Base-by-base conservation (phyloP, 1,284 basidiomycete species). In the Trametes versicolor region DNA sequence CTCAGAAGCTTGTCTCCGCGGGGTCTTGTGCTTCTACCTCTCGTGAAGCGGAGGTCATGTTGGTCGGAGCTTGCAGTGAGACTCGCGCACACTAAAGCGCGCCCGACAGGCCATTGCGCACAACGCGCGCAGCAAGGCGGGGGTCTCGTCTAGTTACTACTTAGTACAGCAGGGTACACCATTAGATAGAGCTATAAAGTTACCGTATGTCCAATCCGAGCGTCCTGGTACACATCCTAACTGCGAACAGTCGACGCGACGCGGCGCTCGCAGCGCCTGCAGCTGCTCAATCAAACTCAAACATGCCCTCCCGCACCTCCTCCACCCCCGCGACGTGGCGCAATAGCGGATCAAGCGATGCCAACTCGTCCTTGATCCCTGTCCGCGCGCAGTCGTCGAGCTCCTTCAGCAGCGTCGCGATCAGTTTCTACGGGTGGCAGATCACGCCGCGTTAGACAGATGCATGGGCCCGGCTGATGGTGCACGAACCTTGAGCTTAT, bases 351-450 rank as follows among this genome's bases (percentile, higher is more conserved):
- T 94, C 91, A 37, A 95, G 80, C 23, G 91, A 91, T 25, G 89
- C 85, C 49, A 96, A 81, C 77, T 96, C 94, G 63, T 93, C 90
- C 75, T 87, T 88, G 76, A 96, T 95, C 19, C 87, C 86, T 49
- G 87, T 87, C 55, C 94, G 83, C 41, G 94, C 94, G 63, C 93
- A 86, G 45, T 84, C 81, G 75, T 96, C 94, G 17, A 96, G 84
- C 69, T 96, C 94, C 77, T 95, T 95, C 65, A 94, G 79, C 10
- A 96, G 78, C 32, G 78, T 79, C 13, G 86, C 84, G 27, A 89
- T 90, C 68, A 95, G 87, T 89, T 95, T 96, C 94, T 95, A 74
- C 29, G 29, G 47, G 10, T 25, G 58, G 53, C 36, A 59, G 60
- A n/a, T 41, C 39, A 43, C 21, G 27, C 10, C 25, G 43, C 21